phyloP scores from a whole-genome alignment of 768 basidiomycete species.

The Tephrocybe rancida region DNA sequence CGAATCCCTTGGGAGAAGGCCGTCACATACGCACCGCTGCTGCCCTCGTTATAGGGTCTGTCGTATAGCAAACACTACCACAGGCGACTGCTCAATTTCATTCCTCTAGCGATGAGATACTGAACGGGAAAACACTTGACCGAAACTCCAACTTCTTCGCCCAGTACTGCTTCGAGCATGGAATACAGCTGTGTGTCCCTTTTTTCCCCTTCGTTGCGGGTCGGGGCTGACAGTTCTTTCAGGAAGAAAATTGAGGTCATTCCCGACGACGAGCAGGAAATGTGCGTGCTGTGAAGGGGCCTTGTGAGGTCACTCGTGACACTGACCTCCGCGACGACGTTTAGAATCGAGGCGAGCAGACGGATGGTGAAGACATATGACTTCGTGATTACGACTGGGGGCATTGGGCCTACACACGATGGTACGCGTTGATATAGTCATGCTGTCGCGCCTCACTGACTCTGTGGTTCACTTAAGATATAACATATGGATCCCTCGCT shows the following conservation, averaged over 20 bases:
- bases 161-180: constrained; percentile 86
- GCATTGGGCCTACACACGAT: constrained; percentile 91
- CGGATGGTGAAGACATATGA: constrained; percentile 84
- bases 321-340: background rate
- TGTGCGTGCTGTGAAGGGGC: constrained; percentile 50
- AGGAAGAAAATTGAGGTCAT: constrained; percentile 92
- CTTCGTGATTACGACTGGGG: constrained; percentile 89
- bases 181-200: constrained; percentile 66
- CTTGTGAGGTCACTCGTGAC: background rate
- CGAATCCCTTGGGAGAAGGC: constrained; percentile 71
- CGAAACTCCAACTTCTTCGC: constrained; percentile 87
- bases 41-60: constrained; percentile 76
- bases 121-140: constrained; percentile 91
- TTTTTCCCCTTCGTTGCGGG: background rate
- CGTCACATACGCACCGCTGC: constrained; percentile 73
- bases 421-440: constrained; percentile 47
- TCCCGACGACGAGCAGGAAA: constrained; percentile 87
- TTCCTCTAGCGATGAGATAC: constrained; percentile 74
- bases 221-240: constrained; percentile 21
- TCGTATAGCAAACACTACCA: constrained; percentile 10
- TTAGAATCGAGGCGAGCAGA: constrained; percentile 81
- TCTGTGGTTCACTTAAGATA: constrained; percentile 48
- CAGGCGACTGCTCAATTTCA: background rate
- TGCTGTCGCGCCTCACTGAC: background rate
- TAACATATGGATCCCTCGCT: constrained; percentile 87